These are phyloP conservation scores for Sphaerobolus stellatus DNA, from an alignment of 1,284 basidiomycete genomes.

Conservation along the genomic window DNA sequence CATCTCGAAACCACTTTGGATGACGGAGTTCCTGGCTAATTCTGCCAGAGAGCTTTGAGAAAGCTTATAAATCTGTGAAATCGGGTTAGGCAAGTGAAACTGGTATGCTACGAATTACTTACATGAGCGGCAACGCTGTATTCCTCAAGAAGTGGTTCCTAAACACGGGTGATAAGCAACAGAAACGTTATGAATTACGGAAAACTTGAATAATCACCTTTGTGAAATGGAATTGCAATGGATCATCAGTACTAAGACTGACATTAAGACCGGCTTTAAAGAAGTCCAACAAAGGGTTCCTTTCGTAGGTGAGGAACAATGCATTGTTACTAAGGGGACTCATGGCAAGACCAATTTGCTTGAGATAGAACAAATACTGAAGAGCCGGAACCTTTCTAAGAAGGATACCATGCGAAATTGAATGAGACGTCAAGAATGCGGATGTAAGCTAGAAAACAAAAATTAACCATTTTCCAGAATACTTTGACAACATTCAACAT, in stretches of 20 bases:
- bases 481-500: background rate
- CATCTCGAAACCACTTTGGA: conserved; percentile 99
- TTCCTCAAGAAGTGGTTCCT: conserved; percentile 95
- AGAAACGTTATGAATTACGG: conserved; percentile 2
- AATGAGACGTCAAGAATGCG: conserved; percentile 94
- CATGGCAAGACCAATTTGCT: conserved; percentile 98
- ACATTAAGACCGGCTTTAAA: conserved; percentile 97
- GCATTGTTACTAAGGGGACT: conserved; percentile 98
- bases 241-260: conserved; percentile 94
- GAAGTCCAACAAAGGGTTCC: conserved; percentile 96
- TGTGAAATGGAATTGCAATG: conserved; percentile 94
- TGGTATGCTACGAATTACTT: conserved; percentile 26
- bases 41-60: conserved; percentile 84
- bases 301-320: conserved; percentile 93
- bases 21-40: conserved; percentile 92
- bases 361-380: conserved; percentile 93
- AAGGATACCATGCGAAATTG: conserved; percentile 97
- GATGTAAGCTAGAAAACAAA: conserved; percentile 64
- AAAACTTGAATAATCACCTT: conserved; percentile 57
- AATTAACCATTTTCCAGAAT: background rate
- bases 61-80: conserved; percentile 81
- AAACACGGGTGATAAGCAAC: conserved; percentile 7
- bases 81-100: conserved; percentile 1
- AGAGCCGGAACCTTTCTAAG: conserved; percentile 95
- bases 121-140: conserved; percentile 98